A percentile compares a stretch with the other conserved stretches of the same genome.
Conservation (phyloP, 352 stramenopile species). For the Globisporangium mamillatum region DNA sequence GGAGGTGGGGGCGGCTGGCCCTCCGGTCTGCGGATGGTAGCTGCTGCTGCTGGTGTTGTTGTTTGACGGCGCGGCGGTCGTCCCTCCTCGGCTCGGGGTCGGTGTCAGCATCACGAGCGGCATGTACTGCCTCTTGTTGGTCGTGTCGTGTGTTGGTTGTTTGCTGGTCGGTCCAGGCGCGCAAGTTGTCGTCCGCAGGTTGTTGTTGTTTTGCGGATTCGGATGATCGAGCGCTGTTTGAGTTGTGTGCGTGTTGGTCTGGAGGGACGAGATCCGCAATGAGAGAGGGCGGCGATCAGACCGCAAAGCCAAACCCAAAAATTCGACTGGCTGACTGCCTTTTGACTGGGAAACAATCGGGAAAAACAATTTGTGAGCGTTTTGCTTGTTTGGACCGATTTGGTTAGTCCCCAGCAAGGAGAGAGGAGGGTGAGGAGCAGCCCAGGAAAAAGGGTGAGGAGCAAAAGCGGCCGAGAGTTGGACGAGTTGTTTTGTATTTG, state of each 20-base stretch:
- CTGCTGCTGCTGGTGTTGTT: conserved; percentile 4
- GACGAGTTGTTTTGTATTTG: not conserved
- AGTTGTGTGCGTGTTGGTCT: not conserved
- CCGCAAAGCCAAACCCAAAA: not conserved
- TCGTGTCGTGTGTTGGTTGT: not conserved
- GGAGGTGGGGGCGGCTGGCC: not conserved
- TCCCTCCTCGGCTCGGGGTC: not conserved
- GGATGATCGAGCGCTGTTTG: not conserved
- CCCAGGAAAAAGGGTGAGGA: not conserved
- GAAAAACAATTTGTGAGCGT: conserved; percentile 3
- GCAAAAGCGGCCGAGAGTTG: not conserved
- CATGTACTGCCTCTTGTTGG: not conserved
- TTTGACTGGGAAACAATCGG: not conserved
- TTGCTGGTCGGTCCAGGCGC: not conserved
- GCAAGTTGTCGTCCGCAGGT: not conserved
- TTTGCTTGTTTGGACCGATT: not conserved
- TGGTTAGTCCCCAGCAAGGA: too few relatives aligned
- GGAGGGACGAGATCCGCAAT: conserved; percentile 5
- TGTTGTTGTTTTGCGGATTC: conserved; percentile 4
- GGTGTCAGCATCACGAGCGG: conserved; percentile 16
- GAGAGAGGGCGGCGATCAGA: not conserved
- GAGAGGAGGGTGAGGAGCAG: not conserved
- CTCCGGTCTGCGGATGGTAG: not conserved
- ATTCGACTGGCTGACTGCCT: not conserved
- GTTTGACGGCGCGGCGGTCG: not conserved